Percentiles rank a stretch among this genome's conserved stretches.
These are phyloP conservation scores for Coemansia umbellata DNA, from an alignment of 192 early-diverging fungal genomes.

Conservation along the genomic window DNA sequence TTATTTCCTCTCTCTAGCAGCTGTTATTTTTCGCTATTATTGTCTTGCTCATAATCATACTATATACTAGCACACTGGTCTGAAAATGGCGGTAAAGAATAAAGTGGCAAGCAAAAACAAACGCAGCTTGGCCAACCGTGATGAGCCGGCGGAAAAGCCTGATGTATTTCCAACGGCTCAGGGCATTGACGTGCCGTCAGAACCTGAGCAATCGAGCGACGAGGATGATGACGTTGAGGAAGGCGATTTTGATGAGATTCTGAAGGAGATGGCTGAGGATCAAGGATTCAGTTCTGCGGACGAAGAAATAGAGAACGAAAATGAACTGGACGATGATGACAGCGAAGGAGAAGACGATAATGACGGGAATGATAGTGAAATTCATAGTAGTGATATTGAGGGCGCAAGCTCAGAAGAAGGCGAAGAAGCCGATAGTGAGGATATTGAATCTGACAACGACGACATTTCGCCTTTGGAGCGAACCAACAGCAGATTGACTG, in stretches of 20 bases:
- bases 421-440: constrained; percentile 46
- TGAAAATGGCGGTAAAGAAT: constrained; percentile 14
- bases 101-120: constrained; percentile 24
- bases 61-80: not conserved
- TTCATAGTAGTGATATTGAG: constrained; percentile 50
- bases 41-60: not conserved
- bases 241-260: constrained; percentile 36
- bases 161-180: constrained; percentile 18
- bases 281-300: constrained; percentile 53
- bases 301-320: constrained; percentile 41
- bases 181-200: constrained; percentile 33
- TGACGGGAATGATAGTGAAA: constrained; percentile 25
- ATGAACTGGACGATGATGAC: constrained; percentile 6
- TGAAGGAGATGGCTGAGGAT: constrained; percentile 38
- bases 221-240: constrained; percentile 22
- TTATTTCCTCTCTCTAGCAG: not conserved
- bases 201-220: constrained; percentile 20
- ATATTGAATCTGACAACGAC: constrained; percentile 32
- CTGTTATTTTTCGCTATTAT: not conserved
- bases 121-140: constrained; percentile 23
- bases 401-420: constrained; percentile 54
- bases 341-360: constrained; percentile 23
- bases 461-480: constrained; percentile 34
- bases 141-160: constrained; percentile 5
- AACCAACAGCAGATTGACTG: constrained; percentile 44